These are phyloP conservation scores for Beauveria scarabaeidicola DNA, from an alignment of 2,329 filamentous ascomycete species.

Conservation along the genomic window DNA sequence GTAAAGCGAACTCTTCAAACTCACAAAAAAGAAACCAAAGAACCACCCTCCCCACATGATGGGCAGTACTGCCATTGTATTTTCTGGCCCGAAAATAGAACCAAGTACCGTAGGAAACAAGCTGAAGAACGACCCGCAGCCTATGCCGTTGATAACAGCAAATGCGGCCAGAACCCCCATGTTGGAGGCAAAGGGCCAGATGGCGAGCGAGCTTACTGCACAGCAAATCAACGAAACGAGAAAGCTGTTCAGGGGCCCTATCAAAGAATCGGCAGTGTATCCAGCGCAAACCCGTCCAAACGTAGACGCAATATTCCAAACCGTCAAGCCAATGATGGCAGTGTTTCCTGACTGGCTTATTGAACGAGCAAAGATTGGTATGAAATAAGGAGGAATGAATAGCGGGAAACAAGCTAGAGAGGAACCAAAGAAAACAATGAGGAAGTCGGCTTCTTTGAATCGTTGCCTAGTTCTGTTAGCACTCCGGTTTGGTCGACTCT, in stretches of 20 bases:
- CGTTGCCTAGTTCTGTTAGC: conserved; percentile 16
- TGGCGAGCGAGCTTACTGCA: conserved; percentile 17
- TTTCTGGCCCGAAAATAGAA: conserved; percentile 17
- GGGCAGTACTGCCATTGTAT: conserved; percentile 19
- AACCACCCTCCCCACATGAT: conserved; percentile 22
- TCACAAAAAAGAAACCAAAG: conserved; percentile 22
- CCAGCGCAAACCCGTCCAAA: conserved; percentile 20
- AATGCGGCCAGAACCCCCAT: conserved; percentile 18
- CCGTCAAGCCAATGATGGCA: conserved; percentile 16
- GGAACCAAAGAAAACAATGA: conserved; percentile 17
- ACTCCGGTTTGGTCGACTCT: neutral
- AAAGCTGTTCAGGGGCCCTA: conserved; percentile 21
- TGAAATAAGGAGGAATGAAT: conserved; percentile 22
- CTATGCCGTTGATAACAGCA: conserved; percentile 21
- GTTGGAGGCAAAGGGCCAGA: conserved; percentile 20
- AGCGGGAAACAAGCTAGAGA: conserved; percentile 19
- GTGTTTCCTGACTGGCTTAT: conserved; percentile 17
- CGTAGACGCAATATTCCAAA: conserved; percentile 21
- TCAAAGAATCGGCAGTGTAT: conserved; percentile 18
- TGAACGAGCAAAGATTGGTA: conserved; percentile 20
- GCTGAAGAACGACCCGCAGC: conserved; percentile 23
- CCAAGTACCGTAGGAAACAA: conserved; percentile 19
- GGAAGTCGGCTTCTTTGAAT: conserved; percentile 18
- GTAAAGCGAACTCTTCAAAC: neutral
- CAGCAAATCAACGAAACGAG: conserved; percentile 19